A percentile compares a stretch with the other conserved stretches of the same genome.
These are phyloP conservation scores for Endoconidiophora polonica DNA, from an alignment of 2,329 filamentous ascomycete species.

Conservation along the genomic window DNA sequence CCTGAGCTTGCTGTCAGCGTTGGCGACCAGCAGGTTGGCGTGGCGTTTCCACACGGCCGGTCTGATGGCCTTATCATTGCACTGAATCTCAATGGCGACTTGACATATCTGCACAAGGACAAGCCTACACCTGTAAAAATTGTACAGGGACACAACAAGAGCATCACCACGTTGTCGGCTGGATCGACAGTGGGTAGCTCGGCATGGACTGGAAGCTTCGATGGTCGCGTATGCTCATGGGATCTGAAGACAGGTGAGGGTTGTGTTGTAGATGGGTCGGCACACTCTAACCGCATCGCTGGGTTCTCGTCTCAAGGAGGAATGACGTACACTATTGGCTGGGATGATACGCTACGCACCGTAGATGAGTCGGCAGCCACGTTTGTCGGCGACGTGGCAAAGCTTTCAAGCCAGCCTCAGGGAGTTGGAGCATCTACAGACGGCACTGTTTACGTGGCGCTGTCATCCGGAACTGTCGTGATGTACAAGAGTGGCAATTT, in stretches of 20 bases:
- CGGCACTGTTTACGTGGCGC: slow-evolving; percentile 43
- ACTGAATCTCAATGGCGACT: slow-evolving; percentile 70
- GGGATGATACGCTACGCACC: slow-evolving; percentile 80
- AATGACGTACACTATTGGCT: slow-evolving; percentile 70
- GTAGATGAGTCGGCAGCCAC: slow-evolving; percentile 59
- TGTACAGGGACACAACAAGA: slow-evolving; percentile 80
- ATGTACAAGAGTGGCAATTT: slow-evolving; percentile 45
- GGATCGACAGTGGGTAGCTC: slow-evolving; percentile 27
- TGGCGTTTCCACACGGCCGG: slow-evolving; percentile 72
- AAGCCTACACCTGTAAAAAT: slow-evolving; percentile 51
- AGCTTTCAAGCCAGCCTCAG: slow-evolving; percentile 67
- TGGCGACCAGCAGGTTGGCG: slow-evolving; percentile 79
- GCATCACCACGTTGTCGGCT: slow-evolving; percentile 54
- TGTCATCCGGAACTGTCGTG: slow-evolving; percentile 29
- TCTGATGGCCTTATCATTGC: slow-evolving; percentile 80
- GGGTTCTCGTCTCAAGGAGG: slow-evolving; percentile 49
- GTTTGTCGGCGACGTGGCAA: slow-evolving; percentile 52
- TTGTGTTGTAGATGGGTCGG: slow-evolving; percentile 57
- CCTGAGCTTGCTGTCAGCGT: slow-evolving; percentile 55
- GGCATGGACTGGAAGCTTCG: slow-evolving; percentile 74
- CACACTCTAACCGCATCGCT: slow-evolving; percentile 72
- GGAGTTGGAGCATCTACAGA: slow-evolving; percentile 40
- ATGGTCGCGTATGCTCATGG: slow-evolving; percentile 77
- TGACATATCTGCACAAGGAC: slow-evolving; percentile 72
- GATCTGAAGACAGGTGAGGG: slow-evolving; percentile 54